Evolutionary conservation across 306 rosid species (phyloP).

Genomic region (Cucurbita ficifolia): DNA sequence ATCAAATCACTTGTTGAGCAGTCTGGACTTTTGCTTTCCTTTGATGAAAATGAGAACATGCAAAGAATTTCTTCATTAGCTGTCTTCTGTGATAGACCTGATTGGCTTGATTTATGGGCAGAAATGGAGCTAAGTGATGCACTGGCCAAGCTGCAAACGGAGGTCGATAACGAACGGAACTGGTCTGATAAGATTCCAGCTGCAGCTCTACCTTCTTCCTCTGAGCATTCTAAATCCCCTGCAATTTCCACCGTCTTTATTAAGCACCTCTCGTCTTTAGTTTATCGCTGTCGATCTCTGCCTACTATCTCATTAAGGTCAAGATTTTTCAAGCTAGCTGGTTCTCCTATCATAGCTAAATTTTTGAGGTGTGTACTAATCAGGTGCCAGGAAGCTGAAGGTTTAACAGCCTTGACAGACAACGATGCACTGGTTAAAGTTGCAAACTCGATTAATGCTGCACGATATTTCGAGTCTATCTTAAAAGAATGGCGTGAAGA

Average conservation of each 20-base stretch:
- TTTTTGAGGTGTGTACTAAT: slow-evolving; percentile 41
- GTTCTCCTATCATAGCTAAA: slow-evolving; percentile 38
- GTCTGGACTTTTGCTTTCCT: slow-evolving; percentile 53
- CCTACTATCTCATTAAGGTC: slow-evolving; percentile 45
- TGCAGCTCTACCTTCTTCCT: slow-evolving; percentile 26
- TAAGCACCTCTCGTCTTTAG: slow-evolving; percentile 38
- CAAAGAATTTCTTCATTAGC: slow-evolving; percentile 56
- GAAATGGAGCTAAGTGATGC: slow-evolving; percentile 69
- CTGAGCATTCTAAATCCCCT: slow-evolving; percentile 74
- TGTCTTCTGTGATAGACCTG: slow-evolving; percentile 78
- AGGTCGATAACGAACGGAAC: slow-evolving; percentile 42
- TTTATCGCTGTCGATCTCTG: slow-evolving; percentile 65
- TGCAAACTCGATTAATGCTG: slow-evolving; percentile 70
- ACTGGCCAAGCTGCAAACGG: slow-evolving; percentile 44
- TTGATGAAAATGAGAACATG: slow-evolving; percentile 42
- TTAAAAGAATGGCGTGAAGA: slow-evolving; percentile 83
- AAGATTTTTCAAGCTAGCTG: slow-evolving; percentile 63
- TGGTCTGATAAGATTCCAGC: slow-evolving; percentile 62
- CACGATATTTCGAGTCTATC: slow-evolving; percentile 49
- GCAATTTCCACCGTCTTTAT: slow-evolving; percentile 46
- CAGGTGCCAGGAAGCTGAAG: slow-evolving; percentile 99
- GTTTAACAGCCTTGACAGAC: slow-evolving; percentile 72
- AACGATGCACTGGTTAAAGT: slow-evolving; percentile 73
- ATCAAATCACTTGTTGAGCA: slow-evolving; percentile 60
- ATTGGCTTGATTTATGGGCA: slow-evolving; percentile 95